Evolutionary conservation across 2,329 filamentous ascomycete genomes (phyloP).

Genomic region (Graphilbum fragrans): DNA sequence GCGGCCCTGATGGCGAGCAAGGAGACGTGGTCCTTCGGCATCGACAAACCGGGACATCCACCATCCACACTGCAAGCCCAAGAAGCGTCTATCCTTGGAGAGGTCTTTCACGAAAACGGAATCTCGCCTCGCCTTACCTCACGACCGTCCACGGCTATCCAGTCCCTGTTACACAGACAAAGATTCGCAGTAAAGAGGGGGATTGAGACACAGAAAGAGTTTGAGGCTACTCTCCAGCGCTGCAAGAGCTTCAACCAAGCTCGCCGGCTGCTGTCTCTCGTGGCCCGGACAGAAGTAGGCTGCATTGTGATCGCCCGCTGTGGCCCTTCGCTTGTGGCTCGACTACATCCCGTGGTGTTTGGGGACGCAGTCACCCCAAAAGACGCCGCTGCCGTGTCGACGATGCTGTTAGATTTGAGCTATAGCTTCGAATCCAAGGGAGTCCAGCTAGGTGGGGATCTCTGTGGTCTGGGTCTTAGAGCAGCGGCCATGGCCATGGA

Average conservation of each 20-base stretch:
- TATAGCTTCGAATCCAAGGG: constrained; percentile 17
- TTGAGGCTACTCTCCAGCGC: constrained; percentile 5
- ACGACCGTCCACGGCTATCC: constrained; percentile 9
- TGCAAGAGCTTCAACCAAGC: constrained; percentile 11
- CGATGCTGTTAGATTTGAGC: constrained; percentile 28
- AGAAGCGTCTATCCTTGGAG: background rate
- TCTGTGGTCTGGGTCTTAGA: constrained; percentile 11
- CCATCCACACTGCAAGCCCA: background rate
- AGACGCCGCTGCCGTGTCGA: constrained; percentile 4
- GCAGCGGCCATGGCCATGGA: constrained; percentile 6
- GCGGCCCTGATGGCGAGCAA: constrained; percentile 18
- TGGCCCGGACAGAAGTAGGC: constrained; percentile 11
- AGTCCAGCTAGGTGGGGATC: constrained; percentile 1
- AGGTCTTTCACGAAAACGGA: constrained; percentile 15
- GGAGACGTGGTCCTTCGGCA: background rate
- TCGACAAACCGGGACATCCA: background rate
- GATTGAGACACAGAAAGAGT: background rate
- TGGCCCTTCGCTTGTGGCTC: background rate
- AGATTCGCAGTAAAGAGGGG: background rate
- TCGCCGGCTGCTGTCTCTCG: constrained; percentile 13
- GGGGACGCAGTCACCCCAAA: background rate
- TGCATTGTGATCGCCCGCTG: constrained; percentile 6
- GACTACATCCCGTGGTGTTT: background rate
- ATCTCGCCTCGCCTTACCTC: constrained; percentile 13
- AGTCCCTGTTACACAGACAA: constrained; percentile 17